Percentiles rank a stretch among this genome's conserved stretches.
These are phyloP conservation scores for Carpinus viminea DNA, from an alignment of 306 rosid genomes.

Conservation along the genomic window DNA sequence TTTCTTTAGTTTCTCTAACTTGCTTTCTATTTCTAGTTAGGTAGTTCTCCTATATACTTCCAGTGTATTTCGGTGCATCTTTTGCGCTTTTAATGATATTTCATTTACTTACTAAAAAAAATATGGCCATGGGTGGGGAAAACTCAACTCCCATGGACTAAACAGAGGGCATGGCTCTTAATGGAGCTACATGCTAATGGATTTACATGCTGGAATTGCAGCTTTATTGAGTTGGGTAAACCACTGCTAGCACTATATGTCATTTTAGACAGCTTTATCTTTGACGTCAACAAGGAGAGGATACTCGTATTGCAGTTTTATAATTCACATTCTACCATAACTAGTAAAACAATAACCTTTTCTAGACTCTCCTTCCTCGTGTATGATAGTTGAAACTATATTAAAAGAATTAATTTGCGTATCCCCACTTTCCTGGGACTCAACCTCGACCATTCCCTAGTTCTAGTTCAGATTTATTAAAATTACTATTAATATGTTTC, in stretches of 20 bases:
- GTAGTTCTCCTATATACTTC: no score
- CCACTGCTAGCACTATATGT: neutral
- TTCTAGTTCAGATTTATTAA: neutral
- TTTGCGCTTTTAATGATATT: no score
- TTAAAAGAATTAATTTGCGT: neutral
- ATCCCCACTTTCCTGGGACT: neutral
- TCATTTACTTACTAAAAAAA: neutral
- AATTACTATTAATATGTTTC: neutral
- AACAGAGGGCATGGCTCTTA: neutral
- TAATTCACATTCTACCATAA: neutral
- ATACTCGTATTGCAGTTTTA: neutral
- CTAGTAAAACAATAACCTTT: neutral
- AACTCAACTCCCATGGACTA: neutral
- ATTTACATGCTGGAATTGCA: neutral
- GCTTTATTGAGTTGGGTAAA: neutral
- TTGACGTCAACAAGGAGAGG: neutral
- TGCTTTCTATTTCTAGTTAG: no score
- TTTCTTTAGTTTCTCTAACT: no score
- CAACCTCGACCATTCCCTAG: neutral
- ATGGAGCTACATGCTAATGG: constrained; percentile 1
- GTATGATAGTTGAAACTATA: neutral
- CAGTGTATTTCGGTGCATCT: no score
- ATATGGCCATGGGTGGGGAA: neutral
- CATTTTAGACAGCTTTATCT: neutral
- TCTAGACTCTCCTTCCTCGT: neutral